A percentile compares a stretch with the other conserved stretches of the same genome.
Evolutionary conservation across 768 basidiomycete species (phyloP).

Genomic region (Collybia sordida): DNA sequence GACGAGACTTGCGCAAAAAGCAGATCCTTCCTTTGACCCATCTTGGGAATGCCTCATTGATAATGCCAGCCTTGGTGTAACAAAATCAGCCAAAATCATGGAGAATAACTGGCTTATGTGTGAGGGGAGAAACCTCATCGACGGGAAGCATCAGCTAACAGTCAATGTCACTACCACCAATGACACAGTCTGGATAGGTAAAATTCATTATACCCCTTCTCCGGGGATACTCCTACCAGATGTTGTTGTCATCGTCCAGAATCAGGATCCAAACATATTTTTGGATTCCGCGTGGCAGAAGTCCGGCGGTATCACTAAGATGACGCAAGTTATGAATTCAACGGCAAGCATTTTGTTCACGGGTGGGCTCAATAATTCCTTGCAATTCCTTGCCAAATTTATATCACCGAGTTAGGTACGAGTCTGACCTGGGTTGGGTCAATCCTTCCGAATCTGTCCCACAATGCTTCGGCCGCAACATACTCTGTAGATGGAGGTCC

Average conservation of each 20-base stretch:
- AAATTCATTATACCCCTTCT: slow-evolving; percentile 24
- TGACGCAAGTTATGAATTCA: slow-evolving; percentile 12
- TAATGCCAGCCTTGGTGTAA: slow-evolving; percentile 7
- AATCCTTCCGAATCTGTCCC: slow-evolving; percentile 7
- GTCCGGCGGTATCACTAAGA: slow-evolving; percentile 15
- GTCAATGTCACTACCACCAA: slow-evolving; percentile 18
- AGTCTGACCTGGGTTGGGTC: slow-evolving; percentile 10
- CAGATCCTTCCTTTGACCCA: slow-evolving; percentile 8
- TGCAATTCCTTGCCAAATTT: not conserved
- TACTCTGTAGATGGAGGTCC: slow-evolving; percentile 20
- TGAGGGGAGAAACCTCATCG: slow-evolving; percentile 8
- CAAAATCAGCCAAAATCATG: not conserved
- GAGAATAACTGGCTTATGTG: slow-evolving; percentile 22
- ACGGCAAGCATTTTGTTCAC: slow-evolving; percentile 18
- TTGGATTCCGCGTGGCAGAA: slow-evolving; percentile 20
- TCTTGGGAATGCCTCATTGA: slow-evolving; percentile 26
- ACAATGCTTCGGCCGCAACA: slow-evolving; percentile 2
- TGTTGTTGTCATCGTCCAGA: slow-evolving; percentile 16
- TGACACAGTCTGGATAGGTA: slow-evolving; percentile 28
- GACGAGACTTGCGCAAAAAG: slow-evolving; percentile 6
- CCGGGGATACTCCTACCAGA: slow-evolving; percentile 13
- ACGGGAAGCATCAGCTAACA: slow-evolving; percentile 21
- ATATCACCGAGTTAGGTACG: slow-evolving; percentile 11
- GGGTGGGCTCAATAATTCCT: slow-evolving; percentile 12
- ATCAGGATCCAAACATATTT: slow-evolving; percentile 17